These are phyloP conservation scores for Talaromyces sp. DNA, from an alignment of 2,329 filamentous ascomycete genomes.

Conservation along the genomic window DNA sequence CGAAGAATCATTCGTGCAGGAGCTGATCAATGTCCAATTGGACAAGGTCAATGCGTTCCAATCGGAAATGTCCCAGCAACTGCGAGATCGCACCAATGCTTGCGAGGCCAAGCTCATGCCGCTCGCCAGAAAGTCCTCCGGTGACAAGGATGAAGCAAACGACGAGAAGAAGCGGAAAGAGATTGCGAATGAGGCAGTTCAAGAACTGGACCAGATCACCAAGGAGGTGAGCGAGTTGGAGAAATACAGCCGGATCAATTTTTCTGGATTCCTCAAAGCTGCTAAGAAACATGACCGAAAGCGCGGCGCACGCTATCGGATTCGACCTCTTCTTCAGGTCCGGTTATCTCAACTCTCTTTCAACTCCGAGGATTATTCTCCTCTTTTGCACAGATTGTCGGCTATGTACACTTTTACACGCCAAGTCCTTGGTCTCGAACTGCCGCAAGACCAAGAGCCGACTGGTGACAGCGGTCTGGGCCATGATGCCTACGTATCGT, in stretches of 20 bases:
- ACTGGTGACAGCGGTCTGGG: constrained; percentile 42
- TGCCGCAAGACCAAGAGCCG: constrained; percentile 49
- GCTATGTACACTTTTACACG: constrained; percentile 94
- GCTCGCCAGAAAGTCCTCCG: constrained; percentile 40
- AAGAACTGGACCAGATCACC: constrained; percentile 79
- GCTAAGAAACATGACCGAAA: constrained; percentile 99
- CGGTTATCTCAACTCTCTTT: constrained; percentile 83
- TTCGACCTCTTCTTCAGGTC: constrained; percentile 86
- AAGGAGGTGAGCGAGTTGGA: constrained; percentile 90
- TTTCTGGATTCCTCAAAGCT: constrained; percentile 95
- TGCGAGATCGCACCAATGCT: constrained; percentile 73
- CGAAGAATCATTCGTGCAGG: constrained; percentile 88
- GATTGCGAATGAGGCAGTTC: constrained; percentile 65
- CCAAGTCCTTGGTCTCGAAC: constrained; percentile 57
- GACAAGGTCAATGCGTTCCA: constrained; percentile 94
- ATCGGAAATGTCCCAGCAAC: constrained; percentile 69
- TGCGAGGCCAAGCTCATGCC: constrained; percentile 62
- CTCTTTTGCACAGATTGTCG: constrained; percentile 79
- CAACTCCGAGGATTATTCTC: constrained; percentile 91
- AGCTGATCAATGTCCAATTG: constrained; percentile 88
- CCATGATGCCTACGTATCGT: constrained; percentile 69
- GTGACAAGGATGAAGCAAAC: constrained; percentile 29
- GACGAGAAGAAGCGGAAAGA: constrained; percentile 41
- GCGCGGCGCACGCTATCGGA: constrained; percentile 76
- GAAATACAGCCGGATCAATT: constrained; percentile 93